Base-by-base conservation (phyloP, 495 filamentous ascomycete species). In the Xylaria longipes region DNA sequence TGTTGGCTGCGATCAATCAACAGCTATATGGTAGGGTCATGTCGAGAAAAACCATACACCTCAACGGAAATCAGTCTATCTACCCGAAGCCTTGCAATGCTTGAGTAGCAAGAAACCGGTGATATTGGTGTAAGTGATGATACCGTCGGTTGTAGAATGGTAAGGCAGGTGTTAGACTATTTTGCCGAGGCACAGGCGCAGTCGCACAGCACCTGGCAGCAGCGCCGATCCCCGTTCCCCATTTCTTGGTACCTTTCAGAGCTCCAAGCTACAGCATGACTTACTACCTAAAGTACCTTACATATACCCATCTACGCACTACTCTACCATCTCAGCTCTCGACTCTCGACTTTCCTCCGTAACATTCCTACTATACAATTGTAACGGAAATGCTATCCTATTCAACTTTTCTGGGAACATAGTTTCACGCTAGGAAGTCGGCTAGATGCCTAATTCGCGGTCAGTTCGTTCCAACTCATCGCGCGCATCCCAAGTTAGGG, bases 1-100 rank as follows among this genome's bases (percentile, higher is more conserved):
- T 86, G 39, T 72, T 54, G 45, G 65, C n/a, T 58, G 37, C 58
- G 11, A 45, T 31, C 1, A n/a, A 41, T 50, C 5, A 15, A 29
- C 1, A 37, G 31, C 27, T 61, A 61, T 65, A 60, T 45, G 15
- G 25, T 2, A 35, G 39, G 41, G 41, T 43, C 69, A 71, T 71
- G 61, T 39, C 46, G 25, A 35, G 12, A 33, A 33, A 29, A 9
- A 29, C 22, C 12, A 58, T 27, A 25, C 12, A 9, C 25, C 41
- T 7, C 22, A 1, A 22, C 3, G 33, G 0, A 25, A 45, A 2
- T 45, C 25, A 5, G 41, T 9, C 25, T 33, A 31, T 15, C 11
- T 31, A 31, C 17, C 33, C 8, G 31, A 37, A 60, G 57, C 57
- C 33, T 37, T 2, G 33, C 4, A 22, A 25, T 61, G 20, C 20